A percentile compares a stretch with the other conserved stretches of the same genome.
Conservation (phyloP, 352 stramenopile genomes). For the Phytophthora quininea region DNA sequence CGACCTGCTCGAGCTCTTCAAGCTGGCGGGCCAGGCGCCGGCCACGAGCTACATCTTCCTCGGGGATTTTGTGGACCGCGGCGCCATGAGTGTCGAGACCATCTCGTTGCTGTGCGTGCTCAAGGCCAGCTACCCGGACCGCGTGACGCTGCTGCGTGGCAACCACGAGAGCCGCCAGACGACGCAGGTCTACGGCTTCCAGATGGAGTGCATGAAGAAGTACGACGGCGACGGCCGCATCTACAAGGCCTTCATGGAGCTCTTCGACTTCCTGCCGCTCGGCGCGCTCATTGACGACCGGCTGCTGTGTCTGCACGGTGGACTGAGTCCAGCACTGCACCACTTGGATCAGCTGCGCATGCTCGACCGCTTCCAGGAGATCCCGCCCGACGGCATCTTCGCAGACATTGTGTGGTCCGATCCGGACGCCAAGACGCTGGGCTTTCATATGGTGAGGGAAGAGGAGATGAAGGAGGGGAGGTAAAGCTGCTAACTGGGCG, state of each 20-base stretch:
- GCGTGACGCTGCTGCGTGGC: slow-evolving; percentile 93
- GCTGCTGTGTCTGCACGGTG: slow-evolving; percentile 72
- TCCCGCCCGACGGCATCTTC: slow-evolving; percentile 77
- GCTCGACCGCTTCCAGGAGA: slow-evolving; percentile 85
- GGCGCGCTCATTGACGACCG: slow-evolving; percentile 83
- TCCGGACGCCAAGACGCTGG: slow-evolving; percentile 77
- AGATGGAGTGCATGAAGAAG: slow-evolving; percentile 88
- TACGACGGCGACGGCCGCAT: slow-evolving; percentile 76
- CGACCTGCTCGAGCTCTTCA: slow-evolving; percentile 95
- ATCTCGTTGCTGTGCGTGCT: slow-evolving; percentile 92
- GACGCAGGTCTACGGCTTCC: slow-evolving; percentile 84
- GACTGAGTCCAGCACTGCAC: slow-evolving; percentile 70
- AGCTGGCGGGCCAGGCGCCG: slow-evolving; percentile 89
- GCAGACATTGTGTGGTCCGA: slow-evolving; percentile 89
- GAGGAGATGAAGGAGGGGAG: slow-evolving; percentile 45
- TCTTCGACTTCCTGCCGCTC: slow-evolving; percentile 80
- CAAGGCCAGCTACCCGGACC: slow-evolving; percentile 89
- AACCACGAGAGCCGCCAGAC: slow-evolving; percentile 95
- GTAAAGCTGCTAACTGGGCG: slow-evolving; percentile 38
- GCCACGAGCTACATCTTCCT: slow-evolving; percentile 94
- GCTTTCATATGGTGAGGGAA: slow-evolving; percentile 77
- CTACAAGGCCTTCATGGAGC: slow-evolving; percentile 82
- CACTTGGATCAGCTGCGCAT: slow-evolving; percentile 94
- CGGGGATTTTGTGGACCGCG: slow-evolving; percentile 98
- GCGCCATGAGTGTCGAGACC: slow-evolving; percentile 95